Percentiles rank a stretch among this genome's conserved stretches.
These are phyloP conservation scores for Aspergillus ochraceoroseus DNA, from an alignment of 2,329 filamentous ascomycete species.

Conservation along the genomic window DNA sequence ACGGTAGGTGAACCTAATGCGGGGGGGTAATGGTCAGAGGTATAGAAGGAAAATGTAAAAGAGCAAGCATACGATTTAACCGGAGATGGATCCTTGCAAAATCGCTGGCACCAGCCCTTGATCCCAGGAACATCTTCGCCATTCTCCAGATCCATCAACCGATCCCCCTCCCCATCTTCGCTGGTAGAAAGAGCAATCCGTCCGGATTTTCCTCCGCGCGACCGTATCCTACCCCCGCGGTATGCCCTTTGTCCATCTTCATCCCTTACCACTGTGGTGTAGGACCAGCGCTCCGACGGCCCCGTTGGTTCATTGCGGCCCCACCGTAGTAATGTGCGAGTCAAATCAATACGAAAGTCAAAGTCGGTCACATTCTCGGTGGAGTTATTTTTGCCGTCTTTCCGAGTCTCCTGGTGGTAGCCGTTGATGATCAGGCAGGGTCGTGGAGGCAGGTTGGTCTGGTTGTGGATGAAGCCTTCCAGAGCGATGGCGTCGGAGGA, in stretches of 20 bases:
- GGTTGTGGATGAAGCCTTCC: slow-evolving; percentile 41
- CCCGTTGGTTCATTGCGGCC: slow-evolving; percentile 9
- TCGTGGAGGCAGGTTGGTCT: slow-evolving; percentile 47
- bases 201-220: slow-evolving; percentile 4
- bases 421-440: slow-evolving; percentile 52
- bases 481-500: slow-evolving; percentile 28
- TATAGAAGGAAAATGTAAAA: neutral
- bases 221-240: slow-evolving; percentile 22
- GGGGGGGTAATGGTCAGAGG: neutral
- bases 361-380: slow-evolving; percentile 30
- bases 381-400: slow-evolving; percentile 18
- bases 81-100: slow-evolving; percentile 32
- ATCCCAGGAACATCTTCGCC: slow-evolving; percentile 16
- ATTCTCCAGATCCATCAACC: slow-evolving; percentile 14
- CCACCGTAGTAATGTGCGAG: slow-evolving; percentile 1
- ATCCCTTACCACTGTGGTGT: slow-evolving; percentile 22
- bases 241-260: slow-evolving; percentile 24
- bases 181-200: neutral
- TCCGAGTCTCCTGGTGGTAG: slow-evolving; percentile 46
- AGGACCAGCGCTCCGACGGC: slow-evolving; percentile 14
- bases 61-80: slow-evolving; percentile 35
- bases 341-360: slow-evolving; percentile 28
- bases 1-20: slow-evolving; percentile 29
- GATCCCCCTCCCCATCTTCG: slow-evolving; percentile 1
- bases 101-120: slow-evolving; percentile 36